Conservation (phyloP, 208 protist genomes). For the Trypanosoma brucei region DNA sequence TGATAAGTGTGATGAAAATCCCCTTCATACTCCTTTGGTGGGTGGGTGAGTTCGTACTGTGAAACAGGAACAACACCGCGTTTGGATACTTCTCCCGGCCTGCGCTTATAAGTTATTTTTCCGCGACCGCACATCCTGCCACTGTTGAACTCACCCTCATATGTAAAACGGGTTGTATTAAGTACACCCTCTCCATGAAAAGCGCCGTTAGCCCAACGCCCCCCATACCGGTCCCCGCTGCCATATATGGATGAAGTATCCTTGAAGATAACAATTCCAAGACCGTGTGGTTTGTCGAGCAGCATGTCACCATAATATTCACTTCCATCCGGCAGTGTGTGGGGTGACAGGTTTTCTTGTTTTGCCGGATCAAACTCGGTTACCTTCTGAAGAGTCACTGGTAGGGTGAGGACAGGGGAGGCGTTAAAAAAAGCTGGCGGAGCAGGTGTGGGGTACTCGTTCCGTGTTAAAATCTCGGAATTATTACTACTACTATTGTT, state of each 20-base stretch:
- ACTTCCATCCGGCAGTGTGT: slow-evolving; percentile 52
- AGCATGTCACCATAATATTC: slow-evolving; percentile 74
- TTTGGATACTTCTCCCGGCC: slow-evolving; percentile 41
- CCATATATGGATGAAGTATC: slow-evolving; percentile 27
- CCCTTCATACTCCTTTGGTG: slow-evolving; percentile 72
- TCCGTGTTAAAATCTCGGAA: not conserved
- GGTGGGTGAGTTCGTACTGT: slow-evolving; percentile 47
- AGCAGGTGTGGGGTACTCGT: not conserved
- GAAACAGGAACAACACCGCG: slow-evolving; percentile 68
- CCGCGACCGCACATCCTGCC: slow-evolving; percentile 43
- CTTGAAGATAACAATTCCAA: slow-evolving; percentile 75
- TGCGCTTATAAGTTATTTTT: slow-evolving; percentile 28
- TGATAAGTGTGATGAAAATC: slow-evolving; percentile 49
- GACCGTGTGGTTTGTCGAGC: slow-evolving; percentile 44
- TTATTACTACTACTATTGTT: not conserved
- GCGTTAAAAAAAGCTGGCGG: slow-evolving; percentile 20
- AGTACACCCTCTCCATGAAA: slow-evolving; percentile 79
- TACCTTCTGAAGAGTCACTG: slow-evolving; percentile 62
- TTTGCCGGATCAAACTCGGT: slow-evolving; percentile 41
- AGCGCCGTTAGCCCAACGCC: slow-evolving; percentile 50
- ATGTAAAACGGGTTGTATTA: slow-evolving; percentile 60
- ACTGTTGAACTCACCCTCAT: slow-evolving; percentile 58
- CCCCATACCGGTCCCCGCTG: slow-evolving; percentile 79
- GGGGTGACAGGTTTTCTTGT: slow-evolving; percentile 15
- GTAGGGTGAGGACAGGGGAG: slow-evolving; percentile 11